Conservation (phyloP, 2,329 filamentous ascomycete species). For the Penicillium sp. region DNA sequence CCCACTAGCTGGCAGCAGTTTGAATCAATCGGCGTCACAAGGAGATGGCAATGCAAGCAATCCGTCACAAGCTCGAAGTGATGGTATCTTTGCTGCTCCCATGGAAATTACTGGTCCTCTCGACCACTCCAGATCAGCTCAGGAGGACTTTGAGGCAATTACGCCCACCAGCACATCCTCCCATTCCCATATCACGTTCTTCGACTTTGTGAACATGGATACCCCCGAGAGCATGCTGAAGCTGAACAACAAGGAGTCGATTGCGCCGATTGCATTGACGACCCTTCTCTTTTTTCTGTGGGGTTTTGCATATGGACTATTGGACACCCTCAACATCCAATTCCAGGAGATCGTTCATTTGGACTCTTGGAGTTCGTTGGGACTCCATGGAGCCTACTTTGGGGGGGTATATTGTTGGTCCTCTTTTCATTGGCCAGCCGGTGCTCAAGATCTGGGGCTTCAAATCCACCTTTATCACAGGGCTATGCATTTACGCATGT, state of each 20-base stretch:
- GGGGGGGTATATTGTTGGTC: conserved; percentile 54
- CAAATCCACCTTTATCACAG: conserved; percentile 57
- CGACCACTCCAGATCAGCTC: conserved; percentile 43
- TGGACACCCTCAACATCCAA: conserved; percentile 69
- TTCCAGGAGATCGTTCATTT: conserved; percentile 49
- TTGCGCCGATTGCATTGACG: conserved; percentile 58
- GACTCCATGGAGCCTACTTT: conserved; percentile 56
- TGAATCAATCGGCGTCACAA: conserved; percentile 6
- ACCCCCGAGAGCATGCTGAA: conserved; percentile 54
- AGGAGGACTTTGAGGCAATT: conserved; percentile 32
- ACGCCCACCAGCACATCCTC: conserved; percentile 34
- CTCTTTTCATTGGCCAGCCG: conserved; percentile 50
- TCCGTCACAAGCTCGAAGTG: conserved; percentile 14
- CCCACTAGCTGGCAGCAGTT: conserved; percentile 4
- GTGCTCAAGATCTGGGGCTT: conserved; percentile 57
- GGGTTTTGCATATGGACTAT: conserved; percentile 83
- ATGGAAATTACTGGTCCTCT: conserved; percentile 50
- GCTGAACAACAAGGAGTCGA: conserved; percentile 52
- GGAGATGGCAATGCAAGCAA: conserved; percentile 15
- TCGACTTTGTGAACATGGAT: conserved; percentile 58
- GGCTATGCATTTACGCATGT: conserved; percentile 57
- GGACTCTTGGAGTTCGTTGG: conserved; percentile 35
- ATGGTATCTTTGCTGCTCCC: conserved; percentile 8
- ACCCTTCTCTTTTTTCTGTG: conserved; percentile 80
- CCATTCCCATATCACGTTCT: conserved; percentile 46